phyloP scores from a whole-genome alignment of 1,284 basidiomycete species.

The Puccinia novopanici region DNA sequence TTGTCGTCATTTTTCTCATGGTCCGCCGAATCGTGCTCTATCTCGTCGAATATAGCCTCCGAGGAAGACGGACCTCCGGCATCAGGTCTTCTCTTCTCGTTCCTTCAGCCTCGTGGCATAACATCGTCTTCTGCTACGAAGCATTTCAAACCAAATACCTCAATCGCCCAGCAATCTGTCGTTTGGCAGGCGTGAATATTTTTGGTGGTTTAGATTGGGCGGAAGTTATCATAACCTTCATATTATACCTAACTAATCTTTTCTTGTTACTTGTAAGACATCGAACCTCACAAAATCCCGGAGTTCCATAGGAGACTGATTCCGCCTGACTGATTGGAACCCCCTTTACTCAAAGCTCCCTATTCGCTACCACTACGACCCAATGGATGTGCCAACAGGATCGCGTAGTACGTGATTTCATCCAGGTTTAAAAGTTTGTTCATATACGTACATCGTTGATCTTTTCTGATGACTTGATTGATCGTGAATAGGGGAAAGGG shows the following conservation, averaged over 20 bases:
- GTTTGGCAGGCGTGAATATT: slow-evolving; percentile 4
- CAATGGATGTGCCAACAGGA: neutral
- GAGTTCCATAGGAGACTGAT: neutral
- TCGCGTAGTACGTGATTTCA: neutral
- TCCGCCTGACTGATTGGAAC: neutral
- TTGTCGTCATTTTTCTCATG: neutral
- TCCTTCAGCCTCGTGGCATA: slow-evolving; percentile 10
- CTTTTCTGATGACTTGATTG: neutral
- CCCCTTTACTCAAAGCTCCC: neutral
- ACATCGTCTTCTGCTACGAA: slow-evolving; percentile 16
- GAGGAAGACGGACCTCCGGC: neutral
- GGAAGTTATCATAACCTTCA: neutral
- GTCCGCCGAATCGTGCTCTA: slow-evolving; percentile 2
- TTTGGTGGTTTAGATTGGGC: slow-evolving; percentile 15
- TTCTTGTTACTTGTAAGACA: slow-evolving; percentile 4
- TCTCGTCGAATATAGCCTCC: neutral
- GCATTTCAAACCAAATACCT: slow-evolving; percentile 35
- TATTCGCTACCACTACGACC: neutral
- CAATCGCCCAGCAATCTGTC: slow-evolving; percentile 19
- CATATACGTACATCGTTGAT: neutral
- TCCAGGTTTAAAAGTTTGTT: neutral
- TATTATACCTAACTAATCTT: neutral
- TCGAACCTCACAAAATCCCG: neutral
- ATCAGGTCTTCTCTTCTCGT: neutral
- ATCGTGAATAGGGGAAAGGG: slow-evolving; percentile 1